These are phyloP conservation scores for Pythium grandisporangium DNA, from an alignment of 352 stramenopile species.

Conservation along the genomic window DNA sequence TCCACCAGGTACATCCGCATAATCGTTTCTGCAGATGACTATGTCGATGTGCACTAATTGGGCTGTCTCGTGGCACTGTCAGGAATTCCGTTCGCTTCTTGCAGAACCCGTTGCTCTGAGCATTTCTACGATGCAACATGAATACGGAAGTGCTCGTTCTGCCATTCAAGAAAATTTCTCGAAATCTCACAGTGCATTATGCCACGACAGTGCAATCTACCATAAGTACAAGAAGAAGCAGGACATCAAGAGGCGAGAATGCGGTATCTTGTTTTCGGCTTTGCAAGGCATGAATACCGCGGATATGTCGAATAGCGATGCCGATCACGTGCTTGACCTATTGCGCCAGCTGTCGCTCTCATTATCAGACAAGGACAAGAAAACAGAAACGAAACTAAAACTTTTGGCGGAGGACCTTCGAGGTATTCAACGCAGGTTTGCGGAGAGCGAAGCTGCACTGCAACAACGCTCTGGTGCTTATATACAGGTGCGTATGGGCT, in stretches of 20 bases:
- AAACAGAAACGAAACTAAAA: slow-evolving; percentile 13
- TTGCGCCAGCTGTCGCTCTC: slow-evolving; percentile 12
- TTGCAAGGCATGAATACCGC: slow-evolving; percentile 14
- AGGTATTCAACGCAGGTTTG: slow-evolving; percentile 21
- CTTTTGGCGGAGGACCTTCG: slow-evolving; percentile 25
- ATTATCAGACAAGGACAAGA: slow-evolving; percentile 16
- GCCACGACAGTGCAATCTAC: slow-evolving; percentile 27
- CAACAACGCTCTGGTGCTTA: slow-evolving; percentile 40
- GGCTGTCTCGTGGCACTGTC: too few relatives aligned
- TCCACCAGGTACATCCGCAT: slow-evolving; percentile 58
- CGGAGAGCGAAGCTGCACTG: slow-evolving; percentile 12
- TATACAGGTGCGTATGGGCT: slow-evolving; percentile 30
- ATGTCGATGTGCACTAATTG: too few relatives aligned
- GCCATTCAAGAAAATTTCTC: slow-evolving; percentile 61
- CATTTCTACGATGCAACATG: slow-evolving; percentile 66
- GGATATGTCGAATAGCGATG: slow-evolving; percentile 11
- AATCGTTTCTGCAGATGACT: too few relatives aligned
- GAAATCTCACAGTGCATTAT: slow-evolving; percentile 34
- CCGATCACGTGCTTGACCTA: slow-evolving; percentile 9
- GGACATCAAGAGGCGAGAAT: slow-evolving; percentile 29
- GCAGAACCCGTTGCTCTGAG: slow-evolving; percentile 62
- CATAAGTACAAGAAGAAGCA: slow-evolving; percentile 56
- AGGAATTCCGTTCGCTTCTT: slow-evolving; percentile 75
- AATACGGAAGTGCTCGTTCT: slow-evolving; percentile 52
- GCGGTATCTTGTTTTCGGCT: slow-evolving; percentile 8